phyloP scores from a whole-genome alignment of 108 stramenopile species.

The Fistulifera solaris region DNA sequence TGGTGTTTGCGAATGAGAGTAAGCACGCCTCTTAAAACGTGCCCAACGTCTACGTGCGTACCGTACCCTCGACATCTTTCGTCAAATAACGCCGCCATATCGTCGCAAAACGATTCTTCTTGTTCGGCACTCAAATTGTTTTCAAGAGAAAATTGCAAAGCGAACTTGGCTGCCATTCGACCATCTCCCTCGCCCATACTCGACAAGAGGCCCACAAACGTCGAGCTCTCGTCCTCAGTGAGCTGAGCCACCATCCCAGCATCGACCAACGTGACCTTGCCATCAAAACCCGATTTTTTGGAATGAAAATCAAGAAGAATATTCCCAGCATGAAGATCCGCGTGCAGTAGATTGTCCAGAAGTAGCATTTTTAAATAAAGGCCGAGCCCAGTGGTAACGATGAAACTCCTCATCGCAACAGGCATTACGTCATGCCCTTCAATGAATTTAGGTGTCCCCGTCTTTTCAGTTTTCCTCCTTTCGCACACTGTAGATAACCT shows the following conservation, averaged over 20 bases:
- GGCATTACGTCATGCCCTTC: slow-evolving; percentile 32
- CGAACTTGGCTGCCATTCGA: slow-evolving; percentile 38
- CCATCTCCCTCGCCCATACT: slow-evolving; percentile 67
- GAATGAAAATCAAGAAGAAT: slow-evolving; percentile 1
- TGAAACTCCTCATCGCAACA: slow-evolving; percentile 30
- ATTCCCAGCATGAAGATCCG: slow-evolving; percentile 74
- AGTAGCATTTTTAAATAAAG: slow-evolving; percentile 86
- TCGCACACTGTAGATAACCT: not conserved
- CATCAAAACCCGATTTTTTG: slow-evolving; percentile 5
- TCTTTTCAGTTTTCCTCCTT: not conserved
- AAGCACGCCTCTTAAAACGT: slow-evolving; percentile 62
- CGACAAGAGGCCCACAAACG: slow-evolving; percentile 68
- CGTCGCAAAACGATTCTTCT: slow-evolving; percentile 32
- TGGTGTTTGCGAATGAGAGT: slow-evolving; percentile 47
- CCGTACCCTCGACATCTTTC: slow-evolving; percentile 62
- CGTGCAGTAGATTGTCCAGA: slow-evolving; percentile 73
- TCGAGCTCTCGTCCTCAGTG: slow-evolving; percentile 40
- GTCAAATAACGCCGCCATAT: slow-evolving; percentile 49
- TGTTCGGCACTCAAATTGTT: slow-evolving; percentile 24
- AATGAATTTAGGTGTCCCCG: not conserved
- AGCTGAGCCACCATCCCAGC: slow-evolving; percentile 86
- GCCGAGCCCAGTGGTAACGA: slow-evolving; percentile 62
- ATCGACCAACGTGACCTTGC: slow-evolving; percentile 54
- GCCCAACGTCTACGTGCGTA: slow-evolving; percentile 62
- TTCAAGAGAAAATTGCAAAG: slow-evolving; percentile 49